Base-by-base conservation (phyloP, 768 basidiomycete species). In the Imleria badia region DNA sequence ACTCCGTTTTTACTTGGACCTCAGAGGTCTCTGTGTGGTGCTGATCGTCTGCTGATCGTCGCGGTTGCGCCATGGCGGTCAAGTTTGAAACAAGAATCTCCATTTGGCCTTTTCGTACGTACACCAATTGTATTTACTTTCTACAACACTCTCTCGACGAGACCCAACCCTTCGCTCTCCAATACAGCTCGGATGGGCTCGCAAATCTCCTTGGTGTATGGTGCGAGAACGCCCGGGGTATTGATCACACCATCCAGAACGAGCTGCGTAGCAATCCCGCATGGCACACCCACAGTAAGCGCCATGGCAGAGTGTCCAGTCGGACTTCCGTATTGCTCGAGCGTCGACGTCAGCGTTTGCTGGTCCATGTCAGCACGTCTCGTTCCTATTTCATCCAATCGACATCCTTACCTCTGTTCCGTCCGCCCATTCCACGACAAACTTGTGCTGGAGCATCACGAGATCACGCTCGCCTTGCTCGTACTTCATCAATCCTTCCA, bases 381-480 rank as follows among this genome's bases (percentile, higher is more conserved):
- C 38, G 13, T 56, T 17, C 20, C 22, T 10, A 7, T 45, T n/a
- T 23, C 39, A 29, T 33, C 15, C 50, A 22, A 52, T 20, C 15
- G 26, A 12, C 12, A 34, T 43, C 62, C 81, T 48, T 56, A 86
- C 87, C 74, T 81, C 76, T 45, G 74, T 80, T 44, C 96, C 94
- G 65, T 98, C 92, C 33, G 81, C 78, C 82, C 89, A 90, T 68
- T 94, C 86, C 35, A 98, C 86, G 62, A 92, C 75, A 69, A 99
- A 98, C 78, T 95, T 96, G 82, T 99, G 96, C 75, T 98, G 96
- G 50, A 99, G 84, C 86, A 98, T 92, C 56, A 99, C 91, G 56
- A 98, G 83, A 72, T 99, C 96, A 12, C 92, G 87, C 74, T 98
- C 94, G 59, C 91, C 92, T 44, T 78, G 74, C 59, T 86, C 89